Base-by-base conservation (phyloP, 495 filamentous ascomycete species). In the Pseudotulostoma volvatum region DNA sequence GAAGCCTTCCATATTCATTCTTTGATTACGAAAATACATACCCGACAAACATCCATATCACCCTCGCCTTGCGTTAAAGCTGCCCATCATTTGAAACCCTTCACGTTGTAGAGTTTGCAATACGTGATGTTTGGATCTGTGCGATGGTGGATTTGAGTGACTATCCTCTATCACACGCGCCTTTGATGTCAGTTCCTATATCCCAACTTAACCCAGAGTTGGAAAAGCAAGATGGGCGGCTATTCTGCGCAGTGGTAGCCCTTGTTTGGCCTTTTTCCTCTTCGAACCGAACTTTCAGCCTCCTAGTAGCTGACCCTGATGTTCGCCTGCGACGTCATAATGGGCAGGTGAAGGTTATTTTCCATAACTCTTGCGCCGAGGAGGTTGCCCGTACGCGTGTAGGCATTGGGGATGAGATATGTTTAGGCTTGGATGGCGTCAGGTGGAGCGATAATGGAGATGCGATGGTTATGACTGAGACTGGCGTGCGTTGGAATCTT, bases 251-350 rank as follows among this genome's bases (percentile, higher is more conserved):
- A 9, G 65, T 84, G 1, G 76, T 94, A 23, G 83, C 81, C 3
- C 74, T 97, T 13, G 73, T 85, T 33, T 95, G 90, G 88, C 90
- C 90, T 0, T 97, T 81, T 56, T 93, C 81, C 23, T 77, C 76
- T 4, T 78, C 81, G 9, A 77, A 69, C 4, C 66, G 68, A 30
- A 76, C 74, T 7, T 60, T 83, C 44, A 76, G 84, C 36, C 71
- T 97, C 20, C 70, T 85, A 2, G 67, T 94, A 3, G 79, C 80
- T 8, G 90, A 95, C 40, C 76, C 79, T 17, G 87, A 97, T 49
- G 82, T 90, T 48, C 79, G 84, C 31, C 71, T 93, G 23, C 84
- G 90, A 14, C 68, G 70, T 16, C 63, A 61, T 20, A 79, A 73
- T 43, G 90, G 90, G 13, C 85, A 93, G 57, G 77, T 93, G n/a